These are phyloP conservation scores for Coemansia sp. DNA, from an alignment of 192 early-diverging fungal species.

Conservation along the genomic window DNA sequence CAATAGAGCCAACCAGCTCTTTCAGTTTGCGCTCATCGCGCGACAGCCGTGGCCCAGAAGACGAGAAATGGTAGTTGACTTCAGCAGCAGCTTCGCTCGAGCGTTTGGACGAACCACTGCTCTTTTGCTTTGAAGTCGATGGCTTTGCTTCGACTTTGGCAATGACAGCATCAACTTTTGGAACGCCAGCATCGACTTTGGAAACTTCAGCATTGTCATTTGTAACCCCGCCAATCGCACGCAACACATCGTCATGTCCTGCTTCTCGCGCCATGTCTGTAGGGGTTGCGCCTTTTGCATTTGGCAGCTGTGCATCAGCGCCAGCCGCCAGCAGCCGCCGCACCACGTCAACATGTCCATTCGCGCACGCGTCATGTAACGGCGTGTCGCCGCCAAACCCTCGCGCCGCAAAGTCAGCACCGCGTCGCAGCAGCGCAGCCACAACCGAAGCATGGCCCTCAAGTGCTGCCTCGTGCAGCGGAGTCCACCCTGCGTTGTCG, in stretches of 20 bases:
- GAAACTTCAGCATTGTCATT: not conserved
- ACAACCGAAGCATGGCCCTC: constrained; percentile 50
- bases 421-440: constrained; percentile 51
- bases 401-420: constrained; percentile 59
- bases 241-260: constrained; percentile 44
- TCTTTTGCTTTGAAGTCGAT: not conserved
- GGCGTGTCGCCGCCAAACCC: constrained; percentile 64
- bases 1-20: constrained; percentile 60
- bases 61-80: constrained; percentile 52
- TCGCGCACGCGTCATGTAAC: constrained; percentile 66
- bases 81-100: constrained; percentile 39
- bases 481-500: constrained; percentile 68
- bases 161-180: not conserved
- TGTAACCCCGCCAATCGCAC: constrained; percentile 14
- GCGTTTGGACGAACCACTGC: constrained; percentile 5
- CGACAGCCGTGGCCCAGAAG: constrained; percentile 53
- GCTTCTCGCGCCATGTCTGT: constrained; percentile 57
- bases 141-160: not conserved
- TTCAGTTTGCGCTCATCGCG: constrained; percentile 72
- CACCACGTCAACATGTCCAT: constrained; percentile 51
- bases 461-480: constrained; percentile 66
- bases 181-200: not conserved
- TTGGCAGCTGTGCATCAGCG: constrained; percentile 33
- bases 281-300: constrained; percentile 52
- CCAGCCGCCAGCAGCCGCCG: constrained; percentile 33